Percentiles rank a stretch among this genome's conserved stretches.
Conservation (phyloP, 2,329 filamentous ascomycete species). For the Aspergillus neotritici region DNA sequence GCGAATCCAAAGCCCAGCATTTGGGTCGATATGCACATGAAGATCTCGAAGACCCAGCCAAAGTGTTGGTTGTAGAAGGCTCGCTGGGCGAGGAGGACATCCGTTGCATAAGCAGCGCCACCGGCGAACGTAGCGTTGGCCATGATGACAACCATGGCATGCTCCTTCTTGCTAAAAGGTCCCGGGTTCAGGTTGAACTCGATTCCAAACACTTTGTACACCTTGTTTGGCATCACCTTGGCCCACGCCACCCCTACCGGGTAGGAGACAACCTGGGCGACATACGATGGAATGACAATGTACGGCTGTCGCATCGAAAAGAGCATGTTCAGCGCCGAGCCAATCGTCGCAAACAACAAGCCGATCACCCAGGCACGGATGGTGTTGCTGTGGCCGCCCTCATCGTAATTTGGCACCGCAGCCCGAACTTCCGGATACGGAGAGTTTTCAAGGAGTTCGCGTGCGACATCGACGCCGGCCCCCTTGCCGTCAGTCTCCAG, state of each 20-base stretch:
- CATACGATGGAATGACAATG: slow-evolving; percentile 56
- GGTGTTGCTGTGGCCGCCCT: slow-evolving; percentile 60
- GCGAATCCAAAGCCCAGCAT: slow-evolving; percentile 65
- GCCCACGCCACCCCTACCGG: slow-evolving; percentile 44
- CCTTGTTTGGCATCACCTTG: slow-evolving; percentile 32
- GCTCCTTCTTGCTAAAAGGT: slow-evolving; percentile 45
- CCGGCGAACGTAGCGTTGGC: slow-evolving; percentile 63
- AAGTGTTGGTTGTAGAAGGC: slow-evolving; percentile 68
- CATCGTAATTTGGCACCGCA: slow-evolving; percentile 59
- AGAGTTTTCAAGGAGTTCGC: slow-evolving; percentile 59
- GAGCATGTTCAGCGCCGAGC: slow-evolving; percentile 58
- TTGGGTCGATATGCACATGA: slow-evolving; percentile 63
- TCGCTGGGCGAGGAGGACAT: slow-evolving; percentile 65
- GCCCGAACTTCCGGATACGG: slow-evolving; percentile 64
- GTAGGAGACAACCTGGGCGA: slow-evolving; percentile 58
- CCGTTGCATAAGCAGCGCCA: slow-evolving; percentile 62
- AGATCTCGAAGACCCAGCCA: slow-evolving; percentile 60
- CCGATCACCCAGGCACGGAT: slow-evolving; percentile 61
- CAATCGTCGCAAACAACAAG: slow-evolving; percentile 55
- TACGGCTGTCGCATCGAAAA: slow-evolving; percentile 54
- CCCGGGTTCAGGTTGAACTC: slow-evolving; percentile 40
- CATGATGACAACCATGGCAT: slow-evolving; percentile 44
- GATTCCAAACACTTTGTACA: slow-evolving; percentile 34
- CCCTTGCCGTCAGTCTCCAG: slow-evolving; percentile 51
- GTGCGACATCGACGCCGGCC: slow-evolving; percentile 53